Evolutionary conservation across 2,329 filamentous ascomycete species (phyloP).

Genomic region (Calonectria pteridis): DNA sequence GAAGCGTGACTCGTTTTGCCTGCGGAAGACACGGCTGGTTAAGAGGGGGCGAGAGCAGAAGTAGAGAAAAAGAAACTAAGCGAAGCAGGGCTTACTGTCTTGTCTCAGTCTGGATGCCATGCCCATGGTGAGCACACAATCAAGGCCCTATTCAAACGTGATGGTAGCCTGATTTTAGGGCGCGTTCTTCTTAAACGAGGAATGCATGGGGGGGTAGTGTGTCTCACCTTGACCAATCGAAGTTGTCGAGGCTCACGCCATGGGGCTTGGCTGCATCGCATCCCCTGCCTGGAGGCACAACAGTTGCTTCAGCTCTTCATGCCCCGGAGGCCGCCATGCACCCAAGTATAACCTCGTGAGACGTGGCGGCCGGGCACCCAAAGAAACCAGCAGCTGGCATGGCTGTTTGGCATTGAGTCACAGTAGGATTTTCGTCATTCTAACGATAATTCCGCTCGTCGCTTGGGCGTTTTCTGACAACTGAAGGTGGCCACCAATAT

Average conservation of each 20-base stretch:
- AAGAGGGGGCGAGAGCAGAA: not conserved
- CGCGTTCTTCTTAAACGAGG: not conserved
- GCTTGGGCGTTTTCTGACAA: no score
- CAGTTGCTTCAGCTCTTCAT: not conserved
- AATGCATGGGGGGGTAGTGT: not conserved
- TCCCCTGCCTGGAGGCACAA: not conserved
- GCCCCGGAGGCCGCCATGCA: no score
- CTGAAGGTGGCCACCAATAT: no score
- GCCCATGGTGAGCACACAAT: not conserved
- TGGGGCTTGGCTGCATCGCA: not conserved
- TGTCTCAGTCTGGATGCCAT: not conserved
- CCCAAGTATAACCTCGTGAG: no score
- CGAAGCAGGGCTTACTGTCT: not conserved
- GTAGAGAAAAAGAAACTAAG: not conserved
- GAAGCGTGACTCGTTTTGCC: not conserved
- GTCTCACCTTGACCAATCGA: not conserved
- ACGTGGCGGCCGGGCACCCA: no score
- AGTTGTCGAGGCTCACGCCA: not conserved
- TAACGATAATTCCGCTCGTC: no score
- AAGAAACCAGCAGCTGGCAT: no score
- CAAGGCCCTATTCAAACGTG: not conserved
- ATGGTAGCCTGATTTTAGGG: not conserved
- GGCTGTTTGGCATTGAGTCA: not conserved
- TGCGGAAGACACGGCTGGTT: not conserved
- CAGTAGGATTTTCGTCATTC: no score